Evolutionary conservation across 2,329 filamentous ascomycete species (phyloP), one percentile per base, ranked within the genome.

Genomic region (Claviceps pazoutovae): DNA sequence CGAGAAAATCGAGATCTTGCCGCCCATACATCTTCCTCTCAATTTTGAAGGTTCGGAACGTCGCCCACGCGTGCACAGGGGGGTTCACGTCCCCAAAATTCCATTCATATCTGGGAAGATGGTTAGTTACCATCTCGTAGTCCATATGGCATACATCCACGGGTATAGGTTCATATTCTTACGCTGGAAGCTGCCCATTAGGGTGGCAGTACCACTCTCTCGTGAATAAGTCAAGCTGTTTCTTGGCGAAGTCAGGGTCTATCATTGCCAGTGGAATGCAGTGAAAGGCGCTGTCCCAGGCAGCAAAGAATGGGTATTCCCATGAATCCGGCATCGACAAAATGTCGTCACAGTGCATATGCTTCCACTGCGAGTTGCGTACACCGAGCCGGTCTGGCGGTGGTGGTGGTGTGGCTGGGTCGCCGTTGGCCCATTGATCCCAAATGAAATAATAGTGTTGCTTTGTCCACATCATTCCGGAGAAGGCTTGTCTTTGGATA

Each of bases 151-250:
- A 38, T 3, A 37, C n/a, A 36, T 30, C 8, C 8, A 30, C 8
- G 21, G 4, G 11, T 7, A 37, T 1, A 4, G 9, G 5, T 5
- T 23, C 42, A 13, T 17, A 16, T 71, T 14, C 74, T 65, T 83
- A 93, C 60, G 91, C 90, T 49, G 90, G 88, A 39, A 97, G 73
- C 68, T 97, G 91, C 46, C 91, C 93, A 61, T 97, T 97, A 16
- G 91, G 91, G 68, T 97, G 91, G 78, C 93, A 95, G 73, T 96
- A 97, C 93, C 91, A 97, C 71, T 97, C 93, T 61, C 91, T 79
- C 2, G 91, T 97, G 65, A 97, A 91, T 43, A 97, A 72, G 64
- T 97, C 93, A 48, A 97, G 81, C 69, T 97, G 91, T 73, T 95
- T 96, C 79, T 97, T 97, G 51, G 91, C 90, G 61, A 96, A 96